A percentile compares a stretch with the other conserved stretches of the same genome.
These are phyloP conservation scores for Vaccinium vitisidaea DNA, from an alignment of 148 eudicot genomes.

Conservation along the genomic window DNA sequence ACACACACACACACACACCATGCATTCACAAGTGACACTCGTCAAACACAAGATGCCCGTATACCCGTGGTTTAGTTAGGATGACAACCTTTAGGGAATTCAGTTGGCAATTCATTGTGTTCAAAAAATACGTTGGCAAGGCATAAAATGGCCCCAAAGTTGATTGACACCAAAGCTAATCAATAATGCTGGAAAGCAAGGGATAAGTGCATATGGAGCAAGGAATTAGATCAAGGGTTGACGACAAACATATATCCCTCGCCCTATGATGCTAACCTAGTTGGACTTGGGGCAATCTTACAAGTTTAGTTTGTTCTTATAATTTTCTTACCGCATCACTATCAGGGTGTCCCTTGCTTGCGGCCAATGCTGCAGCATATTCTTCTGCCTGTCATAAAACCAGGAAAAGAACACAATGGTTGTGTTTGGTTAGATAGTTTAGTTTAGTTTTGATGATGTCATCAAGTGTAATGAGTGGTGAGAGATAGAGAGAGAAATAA, in stretches of 20 bases:
- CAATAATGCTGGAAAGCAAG: neutral
- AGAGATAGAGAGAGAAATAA: no score
- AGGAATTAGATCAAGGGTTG: neutral
- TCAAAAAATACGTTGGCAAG: neutral
- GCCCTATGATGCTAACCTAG: constrained; percentile 1
- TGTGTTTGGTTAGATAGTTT: no score
- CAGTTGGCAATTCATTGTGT: neutral
- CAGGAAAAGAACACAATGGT: neutral
- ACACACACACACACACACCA: no score
- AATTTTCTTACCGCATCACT: constrained; percentile 50
- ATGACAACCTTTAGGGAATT: neutral
- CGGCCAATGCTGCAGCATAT: constrained; percentile 84
- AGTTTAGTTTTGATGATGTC: no score
- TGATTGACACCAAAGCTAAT: neutral
- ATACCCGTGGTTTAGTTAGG: neutral
- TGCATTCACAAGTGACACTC: neutral
- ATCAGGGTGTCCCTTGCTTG: constrained; percentile 65
- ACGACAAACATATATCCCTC: neutral
- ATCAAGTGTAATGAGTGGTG: no score
- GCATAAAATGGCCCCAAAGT: neutral
- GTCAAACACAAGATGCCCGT: neutral
- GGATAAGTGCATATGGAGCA: neutral
- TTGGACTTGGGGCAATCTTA: neutral
- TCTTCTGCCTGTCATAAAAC: constrained; percentile 62
- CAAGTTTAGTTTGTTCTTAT: neutral